Conservation (phyloP, 2,329 filamentous ascomycete species). For the Didymella arachidicola region DNA sequence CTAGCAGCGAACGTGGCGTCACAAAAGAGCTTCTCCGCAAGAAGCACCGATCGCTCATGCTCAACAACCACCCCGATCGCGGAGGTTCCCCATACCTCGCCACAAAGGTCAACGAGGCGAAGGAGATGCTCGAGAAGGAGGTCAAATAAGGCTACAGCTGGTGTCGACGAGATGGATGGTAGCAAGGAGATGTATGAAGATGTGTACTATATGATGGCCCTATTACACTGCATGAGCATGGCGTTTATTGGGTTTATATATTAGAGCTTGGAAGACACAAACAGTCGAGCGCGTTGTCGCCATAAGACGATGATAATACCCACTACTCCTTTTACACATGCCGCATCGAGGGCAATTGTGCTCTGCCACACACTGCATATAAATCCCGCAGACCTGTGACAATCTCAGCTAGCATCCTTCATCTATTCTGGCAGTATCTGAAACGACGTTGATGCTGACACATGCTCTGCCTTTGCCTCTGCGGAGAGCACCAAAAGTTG, state of each 20-base stretch:
- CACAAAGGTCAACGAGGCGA: slow-evolving; percentile 98
- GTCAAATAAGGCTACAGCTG: slow-evolving; percentile 32
- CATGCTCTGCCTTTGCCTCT: background rate
- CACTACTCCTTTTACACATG: slow-evolving; percentile 1
- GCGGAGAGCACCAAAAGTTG: background rate
- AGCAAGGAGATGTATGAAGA: slow-evolving; percentile 25
- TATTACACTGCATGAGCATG: slow-evolving; percentile 33
- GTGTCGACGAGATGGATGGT: background rate
- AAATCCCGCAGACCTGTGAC: background rate
- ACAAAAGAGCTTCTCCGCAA: slow-evolving; percentile 95
- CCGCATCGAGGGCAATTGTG: background rate
- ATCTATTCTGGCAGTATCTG: too few species aligned
- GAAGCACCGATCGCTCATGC: slow-evolving; percentile 93
- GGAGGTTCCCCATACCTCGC: slow-evolving; percentile 96
- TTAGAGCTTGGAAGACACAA: background rate
- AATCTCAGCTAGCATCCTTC: background rate
- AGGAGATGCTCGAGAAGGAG: slow-evolving; percentile 89
- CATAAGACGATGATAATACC: slow-evolving; percentile 6
- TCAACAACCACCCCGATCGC: slow-evolving; percentile 96
- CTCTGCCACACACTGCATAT: background rate
- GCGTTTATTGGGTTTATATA: slow-evolving; percentile 26
- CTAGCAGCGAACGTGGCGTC: slow-evolving; percentile 77
- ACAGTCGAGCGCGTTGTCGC: background rate
- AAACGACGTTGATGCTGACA: too few species aligned
- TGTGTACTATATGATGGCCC: slow-evolving; percentile 34